A percentile compares a stretch with the other conserved stretches of the same genome.
These are phyloP conservation scores for Earliella scabrosa DNA, from an alignment of 1,284 basidiomycete species.

Conservation along the genomic window DNA sequence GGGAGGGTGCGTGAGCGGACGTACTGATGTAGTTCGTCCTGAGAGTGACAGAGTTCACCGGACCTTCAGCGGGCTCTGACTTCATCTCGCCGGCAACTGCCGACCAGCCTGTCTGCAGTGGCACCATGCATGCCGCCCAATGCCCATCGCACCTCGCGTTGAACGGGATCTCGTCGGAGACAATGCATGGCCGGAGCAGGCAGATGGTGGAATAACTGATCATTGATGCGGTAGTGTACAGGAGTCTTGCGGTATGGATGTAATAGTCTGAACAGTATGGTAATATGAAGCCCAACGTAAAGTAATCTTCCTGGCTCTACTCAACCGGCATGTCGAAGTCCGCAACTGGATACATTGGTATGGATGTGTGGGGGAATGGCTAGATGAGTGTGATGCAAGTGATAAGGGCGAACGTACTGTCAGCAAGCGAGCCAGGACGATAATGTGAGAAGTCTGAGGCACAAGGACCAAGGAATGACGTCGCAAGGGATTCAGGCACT, in stretches of 20 bases:
- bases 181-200: too few species aligned
- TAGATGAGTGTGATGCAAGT: constrained; percentile 20
- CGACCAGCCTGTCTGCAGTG: not conserved
- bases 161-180: too few species aligned
- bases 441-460: constrained; percentile 3
- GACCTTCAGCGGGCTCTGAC: constrained; percentile 15
- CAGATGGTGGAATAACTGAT: constrained; percentile 22
- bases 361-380: constrained; percentile 1
- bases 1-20: constrained; percentile 5
- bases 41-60: constrained; percentile 14
- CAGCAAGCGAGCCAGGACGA: constrained; percentile 7
- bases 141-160: too few species aligned
- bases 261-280: constrained; percentile 16
- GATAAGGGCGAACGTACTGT: constrained; percentile 21
- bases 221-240: constrained; percentile 28
- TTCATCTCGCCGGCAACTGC: constrained; percentile 17
- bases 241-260: constrained; percentile 15
- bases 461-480: not conserved
- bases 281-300: constrained; percentile 12
- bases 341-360: not conserved
- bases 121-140: not conserved
- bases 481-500: constrained; percentile 17
- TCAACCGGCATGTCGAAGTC: constrained; percentile 15
- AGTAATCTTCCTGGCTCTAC: constrained; percentile 13
- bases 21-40: constrained; percentile 20